Evolutionary conservation across 192 early-diverging fungal genomes (phyloP).

Genomic region (Piromyces sp.): DNA sequence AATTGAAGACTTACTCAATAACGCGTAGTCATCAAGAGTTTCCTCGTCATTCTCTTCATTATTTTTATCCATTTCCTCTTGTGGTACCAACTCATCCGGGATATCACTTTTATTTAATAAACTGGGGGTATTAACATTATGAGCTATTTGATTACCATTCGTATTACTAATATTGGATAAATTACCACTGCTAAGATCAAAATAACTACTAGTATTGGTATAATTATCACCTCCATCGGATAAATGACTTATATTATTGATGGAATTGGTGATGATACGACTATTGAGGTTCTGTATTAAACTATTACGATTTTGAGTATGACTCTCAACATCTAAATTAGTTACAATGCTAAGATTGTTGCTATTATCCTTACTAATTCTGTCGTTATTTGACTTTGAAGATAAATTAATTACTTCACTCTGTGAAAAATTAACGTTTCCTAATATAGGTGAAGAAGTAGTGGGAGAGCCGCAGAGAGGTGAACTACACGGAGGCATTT

Average conservation of each 20-base stretch:
- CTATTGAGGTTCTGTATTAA: neutral
- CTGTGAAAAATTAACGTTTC: neutral
- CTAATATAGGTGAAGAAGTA: too few relatives aligned
- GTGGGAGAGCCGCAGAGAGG: too few relatives aligned
- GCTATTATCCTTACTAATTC: neutral
- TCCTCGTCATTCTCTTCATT: neutral
- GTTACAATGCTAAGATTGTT: neutral
- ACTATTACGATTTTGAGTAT: neutral
- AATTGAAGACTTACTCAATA: neutral
- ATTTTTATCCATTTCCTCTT: neutral
- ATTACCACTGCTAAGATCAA: neutral
- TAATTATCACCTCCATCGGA: neutral
- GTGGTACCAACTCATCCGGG: neutral
- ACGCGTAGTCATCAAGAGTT: neutral
- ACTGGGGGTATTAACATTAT: neutral
- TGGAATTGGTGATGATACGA: neutral
- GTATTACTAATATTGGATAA: neutral
- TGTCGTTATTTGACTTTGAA: neutral
- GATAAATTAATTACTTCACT: neutral
- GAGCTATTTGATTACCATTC: neutral
- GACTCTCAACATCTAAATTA: neutral
- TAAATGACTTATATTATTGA: neutral
- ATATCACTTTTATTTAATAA: neutral
- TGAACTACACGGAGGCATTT: too few relatives aligned
- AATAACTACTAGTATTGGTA: neutral